phyloP scores from a whole-genome alignment of 2,329 filamentous ascomycete species.

The Dichotomopilus funicola region DNA sequence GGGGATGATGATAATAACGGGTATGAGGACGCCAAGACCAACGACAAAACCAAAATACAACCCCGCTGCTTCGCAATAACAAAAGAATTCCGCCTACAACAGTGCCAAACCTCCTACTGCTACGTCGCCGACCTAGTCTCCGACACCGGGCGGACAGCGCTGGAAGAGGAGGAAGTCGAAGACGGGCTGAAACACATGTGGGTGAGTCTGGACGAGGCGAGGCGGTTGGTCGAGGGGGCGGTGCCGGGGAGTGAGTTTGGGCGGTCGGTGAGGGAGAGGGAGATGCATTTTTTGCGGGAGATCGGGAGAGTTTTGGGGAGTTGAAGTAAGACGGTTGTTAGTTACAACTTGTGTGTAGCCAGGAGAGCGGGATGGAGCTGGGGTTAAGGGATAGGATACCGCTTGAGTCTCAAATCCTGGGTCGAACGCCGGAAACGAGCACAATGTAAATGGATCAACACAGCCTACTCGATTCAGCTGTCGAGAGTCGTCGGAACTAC shows the following conservation, averaged over 20 bases:
- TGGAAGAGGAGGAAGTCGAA: constrained; percentile 7
- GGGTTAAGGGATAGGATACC: too few relatives aligned
- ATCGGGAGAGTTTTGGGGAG: background rate
- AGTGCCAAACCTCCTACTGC: constrained; percentile 8
- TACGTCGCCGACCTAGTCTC: constrained; percentile 7
- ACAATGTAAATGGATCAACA: too few relatives aligned
- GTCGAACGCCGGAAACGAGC: too few relatives aligned
- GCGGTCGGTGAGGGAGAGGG: constrained; percentile 8
- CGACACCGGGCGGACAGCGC: background rate
- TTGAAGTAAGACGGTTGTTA: too few relatives aligned
- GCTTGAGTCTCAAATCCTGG: too few relatives aligned
- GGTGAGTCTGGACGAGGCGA: constrained; percentile 7
- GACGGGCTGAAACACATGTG: constrained; percentile 9
- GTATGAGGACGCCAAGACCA: too few relatives aligned
- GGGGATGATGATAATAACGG: too few relatives aligned
- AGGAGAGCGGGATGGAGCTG: too few relatives aligned
- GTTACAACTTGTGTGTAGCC: too few relatives aligned
- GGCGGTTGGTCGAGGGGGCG: background rate
- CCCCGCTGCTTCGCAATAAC: constrained; percentile 1
- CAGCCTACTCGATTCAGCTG: too few relatives aligned
- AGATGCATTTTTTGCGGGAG: constrained; percentile 1
- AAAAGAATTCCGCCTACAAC: constrained; percentile 8
- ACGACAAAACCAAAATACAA: too few relatives aligned
- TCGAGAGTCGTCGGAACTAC: too few relatives aligned
- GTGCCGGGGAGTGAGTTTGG: constrained; percentile 10